Evolutionary conservation across 1,284 basidiomycete genomes (phyloP), one percentile per base, ranked within the genome.

Genomic region (Coniferiporia weirii): DNA sequence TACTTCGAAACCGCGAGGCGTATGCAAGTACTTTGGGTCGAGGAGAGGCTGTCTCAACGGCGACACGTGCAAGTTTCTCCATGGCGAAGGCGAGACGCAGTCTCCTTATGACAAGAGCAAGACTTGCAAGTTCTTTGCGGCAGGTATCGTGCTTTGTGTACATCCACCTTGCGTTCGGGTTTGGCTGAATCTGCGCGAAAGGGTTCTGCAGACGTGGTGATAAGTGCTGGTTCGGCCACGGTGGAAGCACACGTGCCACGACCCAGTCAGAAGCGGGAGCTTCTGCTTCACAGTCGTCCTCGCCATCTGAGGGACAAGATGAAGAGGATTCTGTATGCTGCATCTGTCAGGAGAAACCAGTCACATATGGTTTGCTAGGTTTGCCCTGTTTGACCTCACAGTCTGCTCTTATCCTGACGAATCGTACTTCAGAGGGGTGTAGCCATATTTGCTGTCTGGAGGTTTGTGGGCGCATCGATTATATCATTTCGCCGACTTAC

Each of bases 341-440:
- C 27, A 87, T 91, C 51, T 91, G 88, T 67, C 78, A 87, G 56
- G 88, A 91, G 67, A 82, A 77, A 64, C 88, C 89, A 15, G 71
- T 69, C 0, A 81, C 79, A 0, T 91, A 81, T 66, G 87, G 87
- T 48, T 71, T 90, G n/a, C 75, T 90, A 43, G 74, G 87, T 87
- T 61, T 63, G 79, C 50, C 32, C 49, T 35, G 8, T 5, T 27
- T 56, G 13, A 38, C 20, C 22, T 44, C 47, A 54, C 3, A 32
- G 27, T 53, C 20, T 44, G 40, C 1, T 54, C 32, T 27, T 40
- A 36, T 35, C 51, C 51, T 59, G 34, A 60, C 57, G 57, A 59
- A 53, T 12, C n/a, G 15, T 56, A 46, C 22, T 7, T 51, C 58
- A 89, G 87, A 71, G 40, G 82, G 81, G 17, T 91, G 88, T 67